Percentiles rank a stretch among this genome's conserved stretches.
Conservation (phyloP, 1,284 basidiomycete genomes). For the Flammula alnicola region DNA sequence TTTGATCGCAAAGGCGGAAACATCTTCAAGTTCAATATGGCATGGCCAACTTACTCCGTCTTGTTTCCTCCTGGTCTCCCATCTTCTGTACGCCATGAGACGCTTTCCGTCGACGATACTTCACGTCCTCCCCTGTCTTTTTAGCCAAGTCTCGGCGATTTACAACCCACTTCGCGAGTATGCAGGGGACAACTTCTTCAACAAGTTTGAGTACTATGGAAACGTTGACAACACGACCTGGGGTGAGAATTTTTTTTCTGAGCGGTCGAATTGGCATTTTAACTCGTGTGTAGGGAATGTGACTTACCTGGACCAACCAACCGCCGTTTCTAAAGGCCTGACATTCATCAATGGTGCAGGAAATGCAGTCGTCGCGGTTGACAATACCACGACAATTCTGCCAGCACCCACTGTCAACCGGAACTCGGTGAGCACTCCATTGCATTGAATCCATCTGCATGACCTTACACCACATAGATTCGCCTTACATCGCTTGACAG, state of each 20-base stretch:
- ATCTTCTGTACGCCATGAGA: too few relatives aligned
- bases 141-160: conserved; percentile 21
- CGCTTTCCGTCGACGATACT: background rate
- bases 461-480: conserved; percentile 38
- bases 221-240: conserved; percentile 64
- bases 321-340: conserved; percentile 48
- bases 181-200: conserved; percentile 58
- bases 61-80: too few relatives aligned
- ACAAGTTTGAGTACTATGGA: conserved; percentile 63
- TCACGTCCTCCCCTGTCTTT: conserved; percentile 7
- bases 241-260: conserved; percentile 43
- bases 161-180: conserved; percentile 55
- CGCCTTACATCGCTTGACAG: conserved; percentile 56
- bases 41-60: too few relatives aligned
- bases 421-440: conserved; percentile 48
- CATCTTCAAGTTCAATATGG: too few relatives aligned
- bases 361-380: conserved; percentile 63
- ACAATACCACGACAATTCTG: conserved; percentile 53
- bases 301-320: conserved; percentile 49
- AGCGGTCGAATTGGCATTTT: background rate
- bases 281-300: conserved; percentile 48
- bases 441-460: background rate
- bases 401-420: conserved; percentile 47
- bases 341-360: conserved; percentile 59
- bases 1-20: too few relatives aligned